These are phyloP conservation scores for Dothistroma septosporum DNA, from an alignment of 2,329 filamentous ascomycete genomes.

Conservation along the genomic window DNA sequence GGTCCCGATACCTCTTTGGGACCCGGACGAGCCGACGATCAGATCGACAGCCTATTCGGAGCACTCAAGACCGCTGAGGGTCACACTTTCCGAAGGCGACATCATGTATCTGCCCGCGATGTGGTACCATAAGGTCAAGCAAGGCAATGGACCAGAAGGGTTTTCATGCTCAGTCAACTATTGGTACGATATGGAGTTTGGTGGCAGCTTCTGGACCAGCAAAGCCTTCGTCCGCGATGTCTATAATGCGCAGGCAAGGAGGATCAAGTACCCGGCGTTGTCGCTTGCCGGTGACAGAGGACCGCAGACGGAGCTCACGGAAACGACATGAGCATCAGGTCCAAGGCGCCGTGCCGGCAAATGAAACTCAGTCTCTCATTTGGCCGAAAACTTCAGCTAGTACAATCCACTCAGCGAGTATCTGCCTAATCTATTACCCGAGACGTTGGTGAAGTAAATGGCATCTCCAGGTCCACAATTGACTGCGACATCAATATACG, in stretches of 20 bases:
- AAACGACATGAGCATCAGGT: background rate
- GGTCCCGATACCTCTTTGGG: slow-evolving; percentile 70
- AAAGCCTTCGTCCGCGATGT: slow-evolving; percentile 47
- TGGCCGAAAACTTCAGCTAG: background rate
- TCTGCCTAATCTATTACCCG: slow-evolving; percentile 4
- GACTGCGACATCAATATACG: slow-evolving; percentile 18
- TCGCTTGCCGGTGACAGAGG: background rate
- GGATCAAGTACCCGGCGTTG: slow-evolving; percentile 26
- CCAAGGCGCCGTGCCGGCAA: background rate
- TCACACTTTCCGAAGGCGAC: slow-evolving; percentile 68
- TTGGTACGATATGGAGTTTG: slow-evolving; percentile 75
- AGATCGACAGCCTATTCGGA: slow-evolving; percentile 57
- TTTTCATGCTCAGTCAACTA: slow-evolving; percentile 79
- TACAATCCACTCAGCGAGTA: slow-evolving; percentile 6
- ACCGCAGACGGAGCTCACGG: background rate
- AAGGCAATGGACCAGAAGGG: slow-evolving; percentile 63
- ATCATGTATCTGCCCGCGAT: slow-evolving; percentile 78
- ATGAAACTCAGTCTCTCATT: background rate
- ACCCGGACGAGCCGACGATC: slow-evolving; percentile 57
- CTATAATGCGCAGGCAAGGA: slow-evolving; percentile 11
- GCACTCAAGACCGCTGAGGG: slow-evolving; percentile 58
- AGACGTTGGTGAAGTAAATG: slow-evolving; percentile 12
- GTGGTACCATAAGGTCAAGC: slow-evolving; percentile 82
- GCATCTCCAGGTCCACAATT: slow-evolving; percentile 14
- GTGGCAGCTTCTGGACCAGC: slow-evolving; percentile 62